Conservation (phyloP, 306 rosid genomes). For the Quercus ilex region DNA sequence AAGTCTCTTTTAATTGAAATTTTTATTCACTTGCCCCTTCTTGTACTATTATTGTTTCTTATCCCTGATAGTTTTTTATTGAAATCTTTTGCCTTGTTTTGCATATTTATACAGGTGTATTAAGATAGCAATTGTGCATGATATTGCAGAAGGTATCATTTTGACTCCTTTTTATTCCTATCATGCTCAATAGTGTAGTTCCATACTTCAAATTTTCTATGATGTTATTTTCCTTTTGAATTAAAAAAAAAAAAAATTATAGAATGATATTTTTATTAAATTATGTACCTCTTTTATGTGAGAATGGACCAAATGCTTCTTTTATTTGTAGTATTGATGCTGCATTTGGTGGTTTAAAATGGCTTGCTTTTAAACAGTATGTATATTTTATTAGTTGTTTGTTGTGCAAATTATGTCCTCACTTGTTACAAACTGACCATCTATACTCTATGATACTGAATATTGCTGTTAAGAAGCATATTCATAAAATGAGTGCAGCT, state of each 20-base stretch:
- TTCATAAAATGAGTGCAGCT: too few relatives aligned
- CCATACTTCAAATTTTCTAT: slow-evolving; percentile 2
- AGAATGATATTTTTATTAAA: neutral
- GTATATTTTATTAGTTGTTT: neutral
- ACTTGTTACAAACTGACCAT: neutral
- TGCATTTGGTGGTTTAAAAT: neutral
- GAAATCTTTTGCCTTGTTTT: slow-evolving; percentile 18
- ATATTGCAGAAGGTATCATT: slow-evolving; percentile 86
- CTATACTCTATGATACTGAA: too few relatives aligned
- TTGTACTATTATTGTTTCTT: slow-evolving; percentile 1
- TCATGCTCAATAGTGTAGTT: neutral
- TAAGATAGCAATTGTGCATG: slow-evolving; percentile 91
- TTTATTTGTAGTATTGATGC: neutral
- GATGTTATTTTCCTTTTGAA: neutral
- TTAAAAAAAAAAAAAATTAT: too few relatives aligned
- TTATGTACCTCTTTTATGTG: neutral
- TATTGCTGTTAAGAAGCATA: too few relatives aligned
- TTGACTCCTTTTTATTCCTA: slow-evolving; percentile 9
- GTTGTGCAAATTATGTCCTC: neutral
- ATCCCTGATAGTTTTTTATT: slow-evolving; percentile 20
- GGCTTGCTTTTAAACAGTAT: neutral
- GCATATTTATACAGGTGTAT: slow-evolving; percentile 58
- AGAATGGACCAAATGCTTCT: neutral
- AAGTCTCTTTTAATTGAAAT: neutral
- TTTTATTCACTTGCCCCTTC: slow-evolving; percentile 12